phyloP scores from a whole-genome alignment of 345 rosid species.

The Eutrema yunnanense region DNA sequence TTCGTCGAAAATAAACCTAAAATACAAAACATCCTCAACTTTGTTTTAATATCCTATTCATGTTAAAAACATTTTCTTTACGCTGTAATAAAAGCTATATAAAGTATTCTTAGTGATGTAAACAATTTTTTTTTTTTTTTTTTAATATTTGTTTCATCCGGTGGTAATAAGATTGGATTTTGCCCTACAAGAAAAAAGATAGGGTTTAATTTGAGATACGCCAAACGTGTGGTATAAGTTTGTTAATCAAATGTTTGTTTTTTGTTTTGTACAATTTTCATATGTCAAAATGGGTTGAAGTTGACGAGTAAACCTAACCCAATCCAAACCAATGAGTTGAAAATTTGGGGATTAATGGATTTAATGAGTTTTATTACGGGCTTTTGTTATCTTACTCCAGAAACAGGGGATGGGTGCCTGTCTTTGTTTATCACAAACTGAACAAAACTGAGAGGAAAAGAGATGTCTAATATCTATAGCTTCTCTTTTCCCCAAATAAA shows the following conservation, averaged over 20 bases:
- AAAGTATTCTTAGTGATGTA: neutral
- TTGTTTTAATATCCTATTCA: neutral
- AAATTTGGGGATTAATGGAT: too few species aligned
- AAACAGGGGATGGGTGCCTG: neutral
- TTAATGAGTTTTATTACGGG: too few species aligned
- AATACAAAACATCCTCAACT: neutral
- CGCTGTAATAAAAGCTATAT: neutral
- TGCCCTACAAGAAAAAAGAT: too few species aligned
- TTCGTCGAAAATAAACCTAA: neutral
- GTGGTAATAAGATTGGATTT: too few species aligned
- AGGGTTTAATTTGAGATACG: too few species aligned
- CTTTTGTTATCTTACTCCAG: neutral
- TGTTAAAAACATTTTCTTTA: neutral
- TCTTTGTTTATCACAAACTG: conserved; percentile 4
- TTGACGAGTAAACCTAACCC: too few species aligned
- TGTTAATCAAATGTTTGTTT: too few species aligned
- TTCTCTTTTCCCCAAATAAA: conserved; percentile 3
- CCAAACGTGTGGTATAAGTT: too few species aligned
- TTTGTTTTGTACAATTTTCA: too few species aligned
- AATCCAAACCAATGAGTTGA: too few species aligned
- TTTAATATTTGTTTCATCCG: neutral
- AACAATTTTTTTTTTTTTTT: neutral
- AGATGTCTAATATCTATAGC: neutral
- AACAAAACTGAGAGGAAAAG: conserved; percentile 18
- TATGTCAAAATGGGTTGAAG: too few species aligned